Evolutionary conservation across 164 flowering plant species (phyloP).

Genomic region (Kalanchoe fedtschenkoi): DNA sequence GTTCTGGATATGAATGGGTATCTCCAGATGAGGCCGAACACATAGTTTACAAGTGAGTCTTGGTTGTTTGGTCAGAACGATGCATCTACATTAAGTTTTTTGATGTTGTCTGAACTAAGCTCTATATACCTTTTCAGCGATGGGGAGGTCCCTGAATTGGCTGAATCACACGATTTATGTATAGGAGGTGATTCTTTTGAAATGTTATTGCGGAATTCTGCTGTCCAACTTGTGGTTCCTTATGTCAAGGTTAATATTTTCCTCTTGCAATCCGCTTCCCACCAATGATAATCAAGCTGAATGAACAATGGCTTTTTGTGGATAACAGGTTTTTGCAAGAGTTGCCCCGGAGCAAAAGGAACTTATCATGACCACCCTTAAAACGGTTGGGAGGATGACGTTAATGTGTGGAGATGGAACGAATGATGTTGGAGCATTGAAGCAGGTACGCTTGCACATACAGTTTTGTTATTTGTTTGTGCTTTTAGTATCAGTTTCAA

Average conservation of each 20-base stretch:
- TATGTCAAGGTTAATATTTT: constrained; percentile 54
- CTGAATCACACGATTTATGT: constrained; percentile 77
- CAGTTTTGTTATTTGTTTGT: not conserved
- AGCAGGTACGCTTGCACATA: constrained; percentile 47
- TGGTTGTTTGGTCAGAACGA: not conserved
- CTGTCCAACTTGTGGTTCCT: constrained; percentile 74
- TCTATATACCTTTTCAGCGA: constrained; percentile 27
- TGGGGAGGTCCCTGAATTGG: constrained; percentile 57
- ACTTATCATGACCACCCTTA: constrained; percentile 84
- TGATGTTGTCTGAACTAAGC: not conserved
- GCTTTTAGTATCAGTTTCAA: too few relatives aligned
- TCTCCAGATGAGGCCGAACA: constrained; percentile 76
- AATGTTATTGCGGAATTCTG: constrained; percentile 63
- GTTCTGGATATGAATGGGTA: constrained; percentile 57
- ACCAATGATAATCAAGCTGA: constrained; percentile 4
- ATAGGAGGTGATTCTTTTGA: constrained; percentile 92
- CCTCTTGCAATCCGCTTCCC: not conserved
- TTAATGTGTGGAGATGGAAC: constrained; percentile 99
- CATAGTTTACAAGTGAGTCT: constrained; percentile 36
- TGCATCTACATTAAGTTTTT: not conserved
- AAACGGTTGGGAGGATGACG: constrained; percentile 82
- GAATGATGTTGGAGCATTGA: constrained; percentile 95
- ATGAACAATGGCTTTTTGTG: not conserved
- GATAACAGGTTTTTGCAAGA: constrained; percentile 83
- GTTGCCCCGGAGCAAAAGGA: constrained; percentile 98